A percentile compares a stretch with the other conserved stretches of the same genome.
phyloP scores from a whole-genome alignment of 2,329 filamentous ascomycete genomes.

The Ophiostoma triangulosporum region DNA sequence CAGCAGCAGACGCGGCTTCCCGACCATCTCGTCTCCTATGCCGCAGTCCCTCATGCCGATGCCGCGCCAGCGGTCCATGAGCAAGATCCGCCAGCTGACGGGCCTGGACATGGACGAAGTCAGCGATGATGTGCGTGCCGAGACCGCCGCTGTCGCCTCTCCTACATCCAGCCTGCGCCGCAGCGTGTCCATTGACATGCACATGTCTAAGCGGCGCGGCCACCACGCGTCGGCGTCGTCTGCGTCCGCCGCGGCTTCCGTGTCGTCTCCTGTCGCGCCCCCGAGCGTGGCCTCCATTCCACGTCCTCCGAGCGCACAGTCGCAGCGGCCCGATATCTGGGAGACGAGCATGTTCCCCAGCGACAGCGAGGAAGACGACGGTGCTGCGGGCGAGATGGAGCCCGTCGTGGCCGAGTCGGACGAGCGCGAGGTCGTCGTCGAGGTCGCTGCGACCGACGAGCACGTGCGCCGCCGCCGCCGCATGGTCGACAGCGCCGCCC shows the following conservation, averaged over 20 bases:
- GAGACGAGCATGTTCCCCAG: conserved; percentile 10
- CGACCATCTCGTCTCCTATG: neutral
- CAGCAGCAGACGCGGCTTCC: neutral
- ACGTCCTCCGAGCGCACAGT: neutral
- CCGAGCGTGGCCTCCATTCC: neutral
- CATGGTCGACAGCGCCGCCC: neutral
- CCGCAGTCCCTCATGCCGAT: neutral
- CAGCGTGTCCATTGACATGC: neutral
- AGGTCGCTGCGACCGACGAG: neutral
- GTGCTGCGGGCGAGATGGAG: neutral
- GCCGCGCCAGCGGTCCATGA: conserved; percentile 7
- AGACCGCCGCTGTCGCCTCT: no score
- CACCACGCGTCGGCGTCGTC: neutral
- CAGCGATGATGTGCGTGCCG: no score
- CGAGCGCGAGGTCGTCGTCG: neutral
- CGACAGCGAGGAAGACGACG: conserved; percentile 3
- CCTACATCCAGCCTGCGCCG: neutral
- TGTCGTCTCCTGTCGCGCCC: neutral
- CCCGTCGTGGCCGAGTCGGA: neutral
- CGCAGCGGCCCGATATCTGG: conserved; percentile 5
- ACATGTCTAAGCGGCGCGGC: neutral
- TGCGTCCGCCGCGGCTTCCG: neutral
- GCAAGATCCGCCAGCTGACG: conserved; percentile 12
- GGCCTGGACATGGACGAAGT: conserved; percentile 8
- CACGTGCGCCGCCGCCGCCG: neutral